Conservation (phyloP, 306 rosid genomes). For the Quercus bicolor region DNA sequence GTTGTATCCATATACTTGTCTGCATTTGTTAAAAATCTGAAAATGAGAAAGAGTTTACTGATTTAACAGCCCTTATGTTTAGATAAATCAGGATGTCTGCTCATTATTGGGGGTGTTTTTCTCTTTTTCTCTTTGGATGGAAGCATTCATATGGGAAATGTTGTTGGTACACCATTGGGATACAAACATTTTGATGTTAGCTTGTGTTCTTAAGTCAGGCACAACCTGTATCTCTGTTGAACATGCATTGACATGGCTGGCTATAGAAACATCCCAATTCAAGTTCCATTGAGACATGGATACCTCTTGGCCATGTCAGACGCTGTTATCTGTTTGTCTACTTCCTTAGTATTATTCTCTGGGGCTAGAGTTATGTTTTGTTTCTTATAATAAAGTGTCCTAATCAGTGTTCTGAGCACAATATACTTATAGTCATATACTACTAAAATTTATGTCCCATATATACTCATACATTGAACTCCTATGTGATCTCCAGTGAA, state of each 20-base stretch:
- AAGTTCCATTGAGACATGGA: neutral
- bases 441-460: neutral
- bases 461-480: neutral
- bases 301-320: neutral
- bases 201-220: neutral
- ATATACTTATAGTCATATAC: neutral
- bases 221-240: neutral
- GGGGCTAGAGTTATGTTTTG: neutral
- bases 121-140: neutral
- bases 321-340: neutral
- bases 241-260: neutral
- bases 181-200: neutral
- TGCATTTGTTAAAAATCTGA: neutral
- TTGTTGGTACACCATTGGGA: neutral
- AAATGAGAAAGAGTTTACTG: neutral
- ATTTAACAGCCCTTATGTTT: neutral
- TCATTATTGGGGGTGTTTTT: neutral
- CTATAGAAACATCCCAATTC: neutral
- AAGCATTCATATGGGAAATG: neutral
- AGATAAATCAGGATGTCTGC: neutral
- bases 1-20: neutral
- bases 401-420: neutral
- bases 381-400: neutral
- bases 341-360: neutral
- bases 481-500: neutral